These are phyloP conservation scores for Saitozyma sp. DNA, from an alignment of 768 basidiomycete species.

Conservation along the genomic window DNA sequence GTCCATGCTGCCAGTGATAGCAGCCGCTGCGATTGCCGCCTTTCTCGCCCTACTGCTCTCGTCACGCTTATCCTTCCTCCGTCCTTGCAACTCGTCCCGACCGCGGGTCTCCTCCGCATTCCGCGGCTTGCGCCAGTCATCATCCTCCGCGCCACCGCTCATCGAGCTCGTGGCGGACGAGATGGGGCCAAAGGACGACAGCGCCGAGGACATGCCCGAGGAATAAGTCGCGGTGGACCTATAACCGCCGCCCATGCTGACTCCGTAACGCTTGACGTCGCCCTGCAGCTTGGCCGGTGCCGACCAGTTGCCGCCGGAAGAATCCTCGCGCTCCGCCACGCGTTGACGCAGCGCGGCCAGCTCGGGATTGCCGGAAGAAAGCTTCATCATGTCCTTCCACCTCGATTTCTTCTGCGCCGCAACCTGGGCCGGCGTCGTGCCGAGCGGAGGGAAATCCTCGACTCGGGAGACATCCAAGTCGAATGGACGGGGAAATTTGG, in stretches of 20 bases:
- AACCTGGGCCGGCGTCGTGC: constrained; percentile 41
- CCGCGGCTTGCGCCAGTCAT: constrained; percentile 31
- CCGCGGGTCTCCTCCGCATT: background rate
- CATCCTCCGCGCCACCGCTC: constrained; percentile 27
- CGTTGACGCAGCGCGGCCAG: constrained; percentile 45
- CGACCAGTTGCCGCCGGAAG: constrained; percentile 57
- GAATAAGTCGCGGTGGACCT: constrained; percentile 64
- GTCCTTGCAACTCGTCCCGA: constrained; percentile 5
- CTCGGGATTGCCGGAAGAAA: constrained; percentile 44
- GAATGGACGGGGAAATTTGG: constrained; percentile 32
- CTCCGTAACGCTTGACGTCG: constrained; percentile 61
- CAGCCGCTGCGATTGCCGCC: constrained; percentile 40
- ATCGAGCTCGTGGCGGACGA: constrained; percentile 31
- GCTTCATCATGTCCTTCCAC: constrained; percentile 75
- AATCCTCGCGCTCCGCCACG: constrained; percentile 45
- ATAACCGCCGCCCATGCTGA: constrained; percentile 60
- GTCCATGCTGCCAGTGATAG: constrained; percentile 35
- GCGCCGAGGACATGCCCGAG: constrained; percentile 21
- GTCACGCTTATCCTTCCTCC: constrained; percentile 15
- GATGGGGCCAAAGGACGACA: constrained; percentile 29
- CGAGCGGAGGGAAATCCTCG: constrained; percentile 55
- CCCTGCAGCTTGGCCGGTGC: constrained; percentile 79
- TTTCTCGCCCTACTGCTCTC: constrained; percentile 32
- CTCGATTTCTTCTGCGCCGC: constrained; percentile 75
- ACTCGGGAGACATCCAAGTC: constrained; percentile 26